A percentile compares a stretch with the other conserved stretches of the same genome.
phyloP scores from a whole-genome alignment of 148 eudicot species.

The Amaranthus cruentus region DNA sequence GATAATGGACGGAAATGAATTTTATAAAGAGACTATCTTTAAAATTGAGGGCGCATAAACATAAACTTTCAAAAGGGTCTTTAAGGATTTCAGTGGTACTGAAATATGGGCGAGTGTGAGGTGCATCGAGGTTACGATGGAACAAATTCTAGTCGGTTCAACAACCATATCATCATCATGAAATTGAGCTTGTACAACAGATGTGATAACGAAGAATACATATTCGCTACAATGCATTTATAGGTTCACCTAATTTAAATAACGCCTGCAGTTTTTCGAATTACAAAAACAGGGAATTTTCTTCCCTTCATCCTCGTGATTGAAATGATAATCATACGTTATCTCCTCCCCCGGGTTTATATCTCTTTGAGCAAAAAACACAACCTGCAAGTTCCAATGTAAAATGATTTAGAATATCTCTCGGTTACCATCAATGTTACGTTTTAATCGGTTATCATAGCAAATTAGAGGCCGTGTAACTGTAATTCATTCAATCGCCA shows the following conservation, averaged over 20 bases:
- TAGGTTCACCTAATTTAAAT: conserved; percentile 37
- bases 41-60: too few species aligned
- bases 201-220: not conserved
- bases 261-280: conserved; percentile 62
- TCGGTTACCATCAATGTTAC: not conserved
- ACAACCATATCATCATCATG: conserved; percentile 10
- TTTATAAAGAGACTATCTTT: too few species aligned
- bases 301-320: conserved; percentile 75
- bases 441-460: too few species aligned
- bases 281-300: conserved; percentile 67
- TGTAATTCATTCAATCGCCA: not conserved
- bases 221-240: not conserved
- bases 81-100: too few species aligned
- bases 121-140: too few species aligned
- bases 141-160: not conserved
- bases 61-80: too few species aligned
- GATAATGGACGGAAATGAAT: too few species aligned
- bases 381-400: conserved; percentile 41
- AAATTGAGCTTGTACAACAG: not conserved
- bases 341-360: conserved; percentile 80
- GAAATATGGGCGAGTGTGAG: too few species aligned
- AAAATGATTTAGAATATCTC: not conserved
- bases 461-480: not conserved
- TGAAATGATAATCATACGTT: conserved; percentile 79
- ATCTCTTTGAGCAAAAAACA: conserved; percentile 72